Percentiles rank a stretch among this genome's conserved stretches.
Evolutionary conservation across 306 rosid genomes (phyloP).

Genomic region (Vigna mungo): DNA sequence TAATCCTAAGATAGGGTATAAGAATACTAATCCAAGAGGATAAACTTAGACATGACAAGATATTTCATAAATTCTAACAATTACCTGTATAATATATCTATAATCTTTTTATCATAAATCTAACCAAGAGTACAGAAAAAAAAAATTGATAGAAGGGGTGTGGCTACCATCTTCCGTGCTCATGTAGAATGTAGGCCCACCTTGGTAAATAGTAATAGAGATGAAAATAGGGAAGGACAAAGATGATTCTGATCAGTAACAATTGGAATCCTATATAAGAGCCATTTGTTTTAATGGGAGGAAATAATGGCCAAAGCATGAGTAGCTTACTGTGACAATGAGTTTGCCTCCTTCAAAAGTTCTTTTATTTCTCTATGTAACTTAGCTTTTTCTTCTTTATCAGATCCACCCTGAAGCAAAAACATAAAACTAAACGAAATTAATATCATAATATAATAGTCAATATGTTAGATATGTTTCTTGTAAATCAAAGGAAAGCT

Average conservation of each 20-base stretch:
- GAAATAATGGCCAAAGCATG: constrained; percentile 16
- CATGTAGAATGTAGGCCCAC: not conserved
- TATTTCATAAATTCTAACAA: constrained; percentile 17
- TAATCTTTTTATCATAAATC: not conserved
- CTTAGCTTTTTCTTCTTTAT: constrained; percentile 50
- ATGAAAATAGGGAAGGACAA: not conserved
- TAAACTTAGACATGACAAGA: not conserved
- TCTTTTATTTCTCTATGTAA: constrained; percentile 72
- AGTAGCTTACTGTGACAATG: constrained; percentile 80
- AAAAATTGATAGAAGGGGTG: not conserved
- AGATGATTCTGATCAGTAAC: not conserved
- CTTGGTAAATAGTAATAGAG: not conserved
- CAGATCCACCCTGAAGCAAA: constrained; percentile 59
- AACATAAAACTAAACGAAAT: constrained; percentile 24
- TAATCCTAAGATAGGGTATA: not conserved
- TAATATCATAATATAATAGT: not conserved
- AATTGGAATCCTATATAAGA: constrained; percentile 12
- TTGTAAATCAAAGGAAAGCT: not conserved
- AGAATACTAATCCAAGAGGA: not conserved
- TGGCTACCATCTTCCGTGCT: not conserved
- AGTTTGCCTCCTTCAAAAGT: constrained; percentile 79
- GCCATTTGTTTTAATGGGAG: not conserved
- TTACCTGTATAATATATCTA: not conserved
- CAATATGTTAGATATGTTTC: not conserved
- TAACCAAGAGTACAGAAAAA: not conserved